A percentile compares a stretch with the other conserved stretches of the same genome.
These are phyloP conservation scores for Rhododendron molle DNA, from an alignment of 148 eudicot genomes.

Conservation along the genomic window DNA sequence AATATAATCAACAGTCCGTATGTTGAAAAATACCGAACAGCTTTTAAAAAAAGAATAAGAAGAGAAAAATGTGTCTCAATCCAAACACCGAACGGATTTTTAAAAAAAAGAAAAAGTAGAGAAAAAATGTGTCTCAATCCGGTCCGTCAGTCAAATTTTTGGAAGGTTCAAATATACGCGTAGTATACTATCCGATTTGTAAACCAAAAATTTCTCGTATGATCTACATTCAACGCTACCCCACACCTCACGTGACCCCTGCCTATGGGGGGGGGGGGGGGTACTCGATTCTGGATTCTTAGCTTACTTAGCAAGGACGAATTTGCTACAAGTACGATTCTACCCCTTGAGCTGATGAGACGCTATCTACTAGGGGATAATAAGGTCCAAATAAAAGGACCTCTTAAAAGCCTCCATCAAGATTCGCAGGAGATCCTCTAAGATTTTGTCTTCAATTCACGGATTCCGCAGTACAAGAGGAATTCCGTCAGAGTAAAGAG, in stretches of 20 bases:
- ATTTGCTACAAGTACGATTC: background rate
- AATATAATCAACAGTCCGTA: too few species aligned
- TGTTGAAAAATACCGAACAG: too few species aligned
- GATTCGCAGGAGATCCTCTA: conserved; percentile 8
- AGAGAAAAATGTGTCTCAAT: too few species aligned
- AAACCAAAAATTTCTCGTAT: too few species aligned
- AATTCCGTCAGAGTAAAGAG: background rate
- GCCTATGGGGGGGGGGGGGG: background rate
- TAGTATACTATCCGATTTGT: too few species aligned
- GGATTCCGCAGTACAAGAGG: background rate
- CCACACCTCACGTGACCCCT: conserved; percentile 4
- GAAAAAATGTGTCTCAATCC: too few species aligned
- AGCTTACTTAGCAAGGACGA: background rate
- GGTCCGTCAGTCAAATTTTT: too few species aligned
- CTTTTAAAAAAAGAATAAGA: too few species aligned
- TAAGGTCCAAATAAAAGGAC: background rate
- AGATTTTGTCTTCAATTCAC: background rate
- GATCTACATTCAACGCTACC: background rate
- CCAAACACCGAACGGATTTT: too few species aligned
- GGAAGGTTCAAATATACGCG: fast-evolving
- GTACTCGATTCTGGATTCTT: too few species aligned
- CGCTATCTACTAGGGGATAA: conserved; percentile 1
- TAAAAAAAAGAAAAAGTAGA: too few species aligned
- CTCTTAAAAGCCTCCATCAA: background rate
- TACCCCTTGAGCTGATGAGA: background rate